Percentiles rank a stretch among this genome's conserved stretches.
Conservation (phyloP, 768 basidiomycete species). For the Albatrellus ellisii region DNA sequence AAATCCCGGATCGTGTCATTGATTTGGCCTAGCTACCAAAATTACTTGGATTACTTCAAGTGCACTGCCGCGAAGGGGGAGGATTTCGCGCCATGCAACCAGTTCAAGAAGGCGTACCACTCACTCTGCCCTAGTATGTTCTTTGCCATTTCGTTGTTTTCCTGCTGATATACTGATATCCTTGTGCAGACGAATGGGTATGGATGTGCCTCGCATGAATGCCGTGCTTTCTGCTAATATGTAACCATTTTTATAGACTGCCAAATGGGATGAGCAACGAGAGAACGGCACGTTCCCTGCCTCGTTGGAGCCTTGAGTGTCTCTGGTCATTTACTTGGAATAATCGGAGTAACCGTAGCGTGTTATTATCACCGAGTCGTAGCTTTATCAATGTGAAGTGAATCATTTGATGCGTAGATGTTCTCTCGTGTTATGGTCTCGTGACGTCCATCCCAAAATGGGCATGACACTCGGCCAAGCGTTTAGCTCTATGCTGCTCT, state of each 20-base stretch:
- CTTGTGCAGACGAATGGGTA: slow-evolving; percentile 80
- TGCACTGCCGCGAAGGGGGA: slow-evolving; percentile 96
- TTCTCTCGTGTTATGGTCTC: too few species aligned
- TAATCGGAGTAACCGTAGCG: too few species aligned
- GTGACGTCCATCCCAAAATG: neutral
- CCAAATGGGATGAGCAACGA: slow-evolving; percentile 90
- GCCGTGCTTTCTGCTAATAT: neutral
- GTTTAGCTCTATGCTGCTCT: neutral
- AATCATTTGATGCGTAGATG: too few species aligned
- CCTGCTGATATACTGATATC: slow-evolving; percentile 3
- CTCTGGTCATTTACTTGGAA: too few species aligned
- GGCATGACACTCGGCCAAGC: neutral
- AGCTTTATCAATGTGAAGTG: neutral
- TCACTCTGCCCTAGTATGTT: slow-evolving; percentile 96
- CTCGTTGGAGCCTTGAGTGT: slow-evolving; percentile 60
- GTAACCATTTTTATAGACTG: slow-evolving; percentile 35
- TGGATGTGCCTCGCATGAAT: slow-evolving; percentile 8
- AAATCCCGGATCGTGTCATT: neutral
- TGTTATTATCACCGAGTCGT: neutral
- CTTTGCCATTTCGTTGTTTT: neutral
- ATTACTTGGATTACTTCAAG: slow-evolving; percentile 98
- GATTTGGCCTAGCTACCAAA: slow-evolving; percentile 58
- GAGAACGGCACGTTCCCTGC: slow-evolving; percentile 89
- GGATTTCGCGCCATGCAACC: slow-evolving; percentile 96
- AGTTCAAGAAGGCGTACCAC: slow-evolving; percentile 93